Base-by-base conservation (phyloP, 495 filamentous ascomycete genomes). In the Thozetella sp. region DNA sequence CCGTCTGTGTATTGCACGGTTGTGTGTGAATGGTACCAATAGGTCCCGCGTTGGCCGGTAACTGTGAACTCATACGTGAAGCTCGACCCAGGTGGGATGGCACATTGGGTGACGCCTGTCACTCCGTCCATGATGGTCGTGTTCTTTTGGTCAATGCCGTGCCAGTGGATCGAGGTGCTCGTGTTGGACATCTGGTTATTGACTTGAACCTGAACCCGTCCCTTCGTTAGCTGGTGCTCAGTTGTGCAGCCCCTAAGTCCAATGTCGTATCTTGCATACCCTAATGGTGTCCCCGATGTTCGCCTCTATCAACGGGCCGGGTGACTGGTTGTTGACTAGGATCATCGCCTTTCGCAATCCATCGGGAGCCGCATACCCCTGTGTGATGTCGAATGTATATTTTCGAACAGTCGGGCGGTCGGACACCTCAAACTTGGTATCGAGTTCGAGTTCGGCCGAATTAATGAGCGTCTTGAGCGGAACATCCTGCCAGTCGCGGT, bases 291-390 rank as follows among this genome's bases (percentile, higher is more conserved):
- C 79, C 15, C 75, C 80, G 46, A 72, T 66, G 55, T 78, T 73
- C 17, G 72, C 72, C 64, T 79, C 76, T 54, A 86, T 77, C 12
- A 81, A 54, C 4, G 83, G 83, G 0, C 83, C 83, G 0, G 83
- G 83, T 27, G 74, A 78, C 54, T 74, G 73, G 19, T 75, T 77
- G 61, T 86, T 84, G 59, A 85, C 76, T 2, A 73, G 66, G 23
- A 83, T 65, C 77, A 84, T 78, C 3, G 71, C 74, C 22, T 84
- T 75, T 34, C 63, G 74, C 19, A 83, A 76, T 15, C 80, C 76
- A 63, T 86, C 83, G 1, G 85, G 84, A 17, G 70, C 60, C 1
- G 65, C 65, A 6, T 63, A 55, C 26, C 63, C 64, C 25, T 61
- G 56, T 30, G 65, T 46, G 22, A 72, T 59, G 53, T 72, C 57